Base-by-base conservation (phyloP, 2,329 filamentous ascomycete genomes). In the Zymoseptoria crescenta region DNA sequence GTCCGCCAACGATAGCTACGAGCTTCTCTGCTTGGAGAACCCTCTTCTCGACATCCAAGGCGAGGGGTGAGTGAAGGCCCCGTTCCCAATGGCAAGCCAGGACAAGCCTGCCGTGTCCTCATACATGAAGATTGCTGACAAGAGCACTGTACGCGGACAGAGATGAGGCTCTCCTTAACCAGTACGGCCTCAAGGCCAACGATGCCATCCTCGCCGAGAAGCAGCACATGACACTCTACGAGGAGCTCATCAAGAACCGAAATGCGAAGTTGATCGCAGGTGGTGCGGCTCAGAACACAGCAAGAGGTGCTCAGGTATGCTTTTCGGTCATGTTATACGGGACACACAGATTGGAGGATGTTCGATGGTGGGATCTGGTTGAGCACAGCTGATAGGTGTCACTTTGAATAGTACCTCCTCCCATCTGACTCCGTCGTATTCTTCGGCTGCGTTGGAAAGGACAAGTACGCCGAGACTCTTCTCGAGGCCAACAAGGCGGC, bases 41-140 rank as follows among this genome's bases (percentile, higher is more conserved):
- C 94, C 94, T 76, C 87, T 99, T 70, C 88, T 99, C 71, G 93
- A 99, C 75, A 99, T 99, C 75, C 93, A 96, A 79, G 94, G 88
- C 69, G 76, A 81, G 69, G 84, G 83, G 84, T 86, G 77, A 64
- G 79, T 45, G 35, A 13, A 45, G 2, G 7, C 3, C 13, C 35
- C 35, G 16, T 7, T 74, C 55, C 9, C 56, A 56, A 52, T 51
- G 60, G 55, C 50, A 48, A 41, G 27, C 41, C 21, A 54, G 41
- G 54, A 45, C 35, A 45, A 45, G 35, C 35, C 35, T 45, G 35
- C 35, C 16, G n/a, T 45, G n/a, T 45, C n/a, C 13, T 16, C 35
- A 45, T 45, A 45, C 35, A 45, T 6, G 13, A 45, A 45, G 2
- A 45, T n/a, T 45, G 35, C 35, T 45, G 35, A 45, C 35, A 10